phyloP scores from a whole-genome alignment of 1,139 yeast species.

The Blastobotrys ciferrii region DNA sequence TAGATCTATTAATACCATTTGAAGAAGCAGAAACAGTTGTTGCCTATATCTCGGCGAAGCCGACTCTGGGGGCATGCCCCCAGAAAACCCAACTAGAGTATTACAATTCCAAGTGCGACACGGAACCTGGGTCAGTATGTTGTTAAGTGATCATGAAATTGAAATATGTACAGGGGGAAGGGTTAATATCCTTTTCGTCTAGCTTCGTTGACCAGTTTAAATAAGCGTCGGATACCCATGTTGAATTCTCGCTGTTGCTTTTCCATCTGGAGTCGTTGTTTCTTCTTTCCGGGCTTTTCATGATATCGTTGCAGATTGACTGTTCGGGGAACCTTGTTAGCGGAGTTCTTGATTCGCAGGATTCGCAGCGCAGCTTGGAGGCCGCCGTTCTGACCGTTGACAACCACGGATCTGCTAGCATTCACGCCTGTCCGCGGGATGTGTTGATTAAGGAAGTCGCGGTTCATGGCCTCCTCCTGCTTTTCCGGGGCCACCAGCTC shows the following conservation, averaged over 20 bases:
- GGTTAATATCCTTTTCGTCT: conserved; percentile 36
- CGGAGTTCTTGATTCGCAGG: conserved; percentile 31
- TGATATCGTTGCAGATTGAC: conserved; percentile 33
- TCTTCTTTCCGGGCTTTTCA: conserved; percentile 39
- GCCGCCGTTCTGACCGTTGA: conserved; percentile 24
- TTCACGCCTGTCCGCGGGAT: conserved; percentile 36
- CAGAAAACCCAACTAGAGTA: too few relatives aligned
- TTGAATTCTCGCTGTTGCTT: conserved; percentile 36
- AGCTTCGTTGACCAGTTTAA: conserved; percentile 39
- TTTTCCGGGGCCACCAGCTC: conserved; percentile 8
- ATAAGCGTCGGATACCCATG: conserved; percentile 36
- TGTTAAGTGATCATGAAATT: not conserved
- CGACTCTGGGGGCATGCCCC: too few relatives aligned
- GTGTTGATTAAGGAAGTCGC: conserved; percentile 2
- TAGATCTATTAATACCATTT: too few relatives aligned
- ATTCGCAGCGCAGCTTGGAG: conserved; percentile 31
- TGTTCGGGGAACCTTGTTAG: conserved; percentile 32
- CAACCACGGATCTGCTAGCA: conserved; percentile 36
- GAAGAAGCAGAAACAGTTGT: too few relatives aligned
- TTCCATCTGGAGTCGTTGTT: conserved; percentile 33
- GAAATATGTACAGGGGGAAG: conserved; percentile 3
- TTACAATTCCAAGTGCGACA: too few relatives aligned
- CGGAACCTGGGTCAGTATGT: too few relatives aligned
- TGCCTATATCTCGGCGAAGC: too few relatives aligned
- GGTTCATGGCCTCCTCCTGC: conserved; percentile 4